Conservation (phyloP, 306 rosid species). For the Calophaca sinica region DNA sequence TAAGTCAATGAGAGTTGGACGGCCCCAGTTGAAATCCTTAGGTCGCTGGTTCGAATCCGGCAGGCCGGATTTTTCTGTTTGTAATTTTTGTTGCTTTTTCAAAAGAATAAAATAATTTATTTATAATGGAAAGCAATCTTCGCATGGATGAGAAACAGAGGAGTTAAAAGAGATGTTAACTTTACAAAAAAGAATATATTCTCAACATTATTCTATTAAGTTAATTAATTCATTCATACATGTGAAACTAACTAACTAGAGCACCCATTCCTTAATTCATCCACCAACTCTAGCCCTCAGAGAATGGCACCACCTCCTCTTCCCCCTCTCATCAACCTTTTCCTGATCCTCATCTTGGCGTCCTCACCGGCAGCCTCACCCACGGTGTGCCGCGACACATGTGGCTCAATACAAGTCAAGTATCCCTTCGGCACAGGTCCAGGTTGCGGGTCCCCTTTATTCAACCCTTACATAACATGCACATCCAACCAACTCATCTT, state of each 20-base stretch:
- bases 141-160: too few species aligned
- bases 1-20: too few species aligned
- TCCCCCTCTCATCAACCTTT: background rate
- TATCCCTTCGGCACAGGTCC: constrained; percentile 71
- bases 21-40: too few species aligned
- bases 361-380: background rate
- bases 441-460: constrained; percentile 72
- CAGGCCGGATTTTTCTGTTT: constrained; percentile 43
- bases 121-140: too few species aligned
- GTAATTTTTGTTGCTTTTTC: too few species aligned
- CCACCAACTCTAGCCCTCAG: background rate
- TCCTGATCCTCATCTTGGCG: constrained; percentile 9
- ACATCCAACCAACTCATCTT: constrained; percentile 51
- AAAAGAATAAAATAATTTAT: too few species aligned
- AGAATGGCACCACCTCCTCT: constrained; percentile 31
- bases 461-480: constrained; percentile 64
- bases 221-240: background rate
- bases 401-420: constrained; percentile 60
- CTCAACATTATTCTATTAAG: background rate
- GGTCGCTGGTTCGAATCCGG: constrained; percentile 64
- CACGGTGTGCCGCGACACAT: constrained; percentile 56
- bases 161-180: too few species aligned
- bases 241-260: too few species aligned
- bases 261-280: too few species aligned
- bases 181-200: background rate